Evolutionary conservation across 1,284 basidiomycete genomes (phyloP), one percentile per base, ranked within the genome.

Genomic region (Peniophora sp.): DNA sequence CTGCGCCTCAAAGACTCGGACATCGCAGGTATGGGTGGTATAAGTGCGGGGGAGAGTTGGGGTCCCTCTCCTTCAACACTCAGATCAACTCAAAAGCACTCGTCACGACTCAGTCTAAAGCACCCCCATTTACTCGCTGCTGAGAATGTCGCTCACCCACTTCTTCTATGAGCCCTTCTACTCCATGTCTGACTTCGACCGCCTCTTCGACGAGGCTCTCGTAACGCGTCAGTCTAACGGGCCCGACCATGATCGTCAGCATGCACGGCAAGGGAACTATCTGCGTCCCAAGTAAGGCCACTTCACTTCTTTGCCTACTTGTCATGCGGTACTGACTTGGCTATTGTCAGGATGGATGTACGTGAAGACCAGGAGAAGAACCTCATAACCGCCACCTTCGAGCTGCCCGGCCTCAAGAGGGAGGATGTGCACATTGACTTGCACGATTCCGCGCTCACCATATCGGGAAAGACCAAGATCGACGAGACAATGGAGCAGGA

Each of bases 341-440:
- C 10, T 12, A 67, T 57, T 69, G 68, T 56, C 47, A 59, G 56
- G 49, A 56, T 74, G 25, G 72, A 74, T 57, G n/a, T 56, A 39
- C 32, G 54, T 49, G 69, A 71, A 52, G 59, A 67, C 48, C 49
- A 57, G 14, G 63, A 68, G 8, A 48, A 57, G 35, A 70, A 72
- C 47, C 57, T 57, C 11, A 62, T 73, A 22, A 70, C 65, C 3
- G 68, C 69, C 8, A 61, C 65, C 0, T 67, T 75, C 53, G 72
- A 76, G 58, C 58, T 75, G 8, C 72, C 73, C 1, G 72, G 72
- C 2, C 50, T 72, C 35, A 65, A 60, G 17, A 67, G 70, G 34
- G 67, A 73, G 34, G 61, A 67, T 48, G 58, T 74, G 17, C 49
- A 62, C 44, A 65, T 75, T 49, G 63, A 70, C 20, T 56, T 72